Base-by-base conservation (phyloP, 352 stramenopile genomes). In the Phytophthora gonapodyides region DNA sequence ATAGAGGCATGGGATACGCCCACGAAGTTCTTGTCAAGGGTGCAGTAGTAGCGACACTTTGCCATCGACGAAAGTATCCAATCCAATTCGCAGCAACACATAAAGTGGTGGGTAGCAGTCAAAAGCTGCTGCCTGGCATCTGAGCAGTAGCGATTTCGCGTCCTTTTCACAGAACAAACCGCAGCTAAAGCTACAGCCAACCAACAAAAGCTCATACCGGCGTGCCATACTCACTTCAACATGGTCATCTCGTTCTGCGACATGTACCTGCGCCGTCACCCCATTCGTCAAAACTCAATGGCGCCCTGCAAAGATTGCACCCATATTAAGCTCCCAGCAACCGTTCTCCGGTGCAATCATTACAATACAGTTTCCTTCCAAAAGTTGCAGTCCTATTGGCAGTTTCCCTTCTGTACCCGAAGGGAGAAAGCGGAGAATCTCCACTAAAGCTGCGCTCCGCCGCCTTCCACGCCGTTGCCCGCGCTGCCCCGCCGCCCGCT, bases 371-470 rank as follows among this genome's bases (percentile, higher is more conserved):
- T 31, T 50, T 67, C 19, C 46, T 13, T 16, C 45, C 21, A 54
- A 64, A n/a, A 62, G 35, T 40, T 44, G 59, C 43, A 57, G 50
- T 44, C 19, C 15, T 17, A 17, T 5, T 44, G 19, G 19, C 60
- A 50, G 37, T 54, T 64, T 43, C 37, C 37, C 27, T 42, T 48
- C 54, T 55, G 37, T 30, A 46, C 15, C 24, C 55, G 38, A 58
- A 42, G 36, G 37, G 58, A 71, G 57, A 67, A 67, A 53, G 38
- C 37, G 50, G 67, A 71, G 63, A 67, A 71, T 21, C 44, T 55
- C 53, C 15, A 21, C 27, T 10, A 11, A 1, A 51, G 38, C 10
- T 7, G 27, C 27, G 27, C 27, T 31, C 7, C 30, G 16, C 13
- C 17, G 55, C 56, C 35, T 27, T 10, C 27, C 11, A 47, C 55